Base-by-base conservation (phyloP, 140 eudicot genomes). In the Anethum foeniculum region DNA sequence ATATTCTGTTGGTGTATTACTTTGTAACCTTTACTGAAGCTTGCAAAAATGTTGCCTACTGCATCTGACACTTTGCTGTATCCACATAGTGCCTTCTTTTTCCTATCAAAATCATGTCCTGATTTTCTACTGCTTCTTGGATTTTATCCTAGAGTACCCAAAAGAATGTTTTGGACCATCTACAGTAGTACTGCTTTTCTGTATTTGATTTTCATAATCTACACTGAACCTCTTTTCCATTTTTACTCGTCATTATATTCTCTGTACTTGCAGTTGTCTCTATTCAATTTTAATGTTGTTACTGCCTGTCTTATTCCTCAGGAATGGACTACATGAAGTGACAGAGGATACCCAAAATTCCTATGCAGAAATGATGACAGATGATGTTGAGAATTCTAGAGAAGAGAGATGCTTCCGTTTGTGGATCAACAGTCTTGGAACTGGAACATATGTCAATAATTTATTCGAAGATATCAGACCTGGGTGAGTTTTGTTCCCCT, bases 401-500 rank as follows among this genome's bases (percentile, higher is more conserved):
- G 98, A 94, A 85, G 97, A 94, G 89, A 88, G 98, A 83, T 94
- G 97, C 84, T 94, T 94, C 77, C 87, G 98, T 36, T 86, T 94
- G 85, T 94, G 98, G 98, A 92, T 94, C 46, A 94, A 91, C 86
- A 94, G 98, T 83, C 98, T 94, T 88, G 98, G 98, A 77, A 85
- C 84, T 65, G 91, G 81, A 41, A 56, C 96, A 74, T 86, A 91
- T 83, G 92, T 94, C 75, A 90, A 94, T 79, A 91, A 92, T 85
- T 67, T 92, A 48, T 94, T 93, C 85, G 98, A 94, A 85, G 97
- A 91, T 88, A 88, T 94, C 28, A 87, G 98, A 84, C 83, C 80
- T 10, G 98, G 98, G 98, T 94, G 84, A 82, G 91, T 28, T 85
- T n/a, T 34, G 41, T 78, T n/a, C 67, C 43, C 21, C 41, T 78